Conservation (phyloP, 345 rosid genomes). For the Heritiera fomes region DNA sequence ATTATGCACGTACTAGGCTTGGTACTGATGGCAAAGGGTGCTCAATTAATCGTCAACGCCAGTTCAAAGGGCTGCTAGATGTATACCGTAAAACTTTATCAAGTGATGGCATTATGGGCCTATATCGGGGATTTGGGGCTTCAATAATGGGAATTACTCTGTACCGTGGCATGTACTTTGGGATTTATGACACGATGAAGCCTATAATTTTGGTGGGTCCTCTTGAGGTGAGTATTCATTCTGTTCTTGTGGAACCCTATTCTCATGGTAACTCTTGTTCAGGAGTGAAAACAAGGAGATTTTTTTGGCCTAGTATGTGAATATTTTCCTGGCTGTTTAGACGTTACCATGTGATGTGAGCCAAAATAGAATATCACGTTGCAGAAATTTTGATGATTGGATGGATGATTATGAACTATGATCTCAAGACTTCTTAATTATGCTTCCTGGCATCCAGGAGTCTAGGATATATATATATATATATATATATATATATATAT, state of each 20-base stretch:
- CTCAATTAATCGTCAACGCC: conserved; percentile 56
- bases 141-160: conserved; percentile 90
- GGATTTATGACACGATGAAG: conserved; percentile 87
- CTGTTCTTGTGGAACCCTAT: conserved; percentile 5
- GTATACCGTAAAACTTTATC: conserved; percentile 75
- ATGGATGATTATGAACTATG: background rate
- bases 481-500: background rate
- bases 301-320: background rate
- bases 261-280: background rate
- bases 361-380: background rate
- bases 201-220: conserved; percentile 84
- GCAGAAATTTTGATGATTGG: background rate
- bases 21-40: conserved; percentile 78
- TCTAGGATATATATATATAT: background rate
- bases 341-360: background rate
- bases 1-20: conserved; percentile 81
- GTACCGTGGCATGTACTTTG: conserved; percentile 93
- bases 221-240: conserved; percentile 55
- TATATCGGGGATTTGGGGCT: conserved; percentile 87
- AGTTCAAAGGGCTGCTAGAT: conserved; percentile 79
- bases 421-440: background rate
- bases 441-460: background rate
- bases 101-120: background rate
- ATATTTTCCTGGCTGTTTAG: background rate
- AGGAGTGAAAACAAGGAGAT: background rate